Evolutionary conservation across 345 rosid species (phyloP), one percentile per base, ranked within the genome.

Genomic region (Lumnitzera littorea): DNA sequence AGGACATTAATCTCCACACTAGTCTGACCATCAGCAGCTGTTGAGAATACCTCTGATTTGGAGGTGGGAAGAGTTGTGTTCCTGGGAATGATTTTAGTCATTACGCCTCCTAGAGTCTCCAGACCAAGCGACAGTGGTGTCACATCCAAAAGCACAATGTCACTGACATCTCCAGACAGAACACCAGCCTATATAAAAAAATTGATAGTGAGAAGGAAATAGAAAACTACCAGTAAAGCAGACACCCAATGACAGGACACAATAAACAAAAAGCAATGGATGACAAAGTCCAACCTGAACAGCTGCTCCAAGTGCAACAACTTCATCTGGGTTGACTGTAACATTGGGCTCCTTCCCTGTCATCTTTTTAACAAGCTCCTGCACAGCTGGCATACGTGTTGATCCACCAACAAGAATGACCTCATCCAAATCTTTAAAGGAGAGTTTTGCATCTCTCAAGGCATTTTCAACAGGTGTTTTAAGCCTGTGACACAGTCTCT

Each of bases 21-120:
- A 16, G 99, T 94, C 73, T 94, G 99, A 31, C 99, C 99, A 64
- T 94, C 99, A 5, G 97, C 99, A 60, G 99, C 97, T 4, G 99
- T 94, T 14, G 99, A 94, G 69, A 94, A 94, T 48, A 94, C 99
- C 75, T 94, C 99, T 11, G 99, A 94, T 69, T 94, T 94, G 13
- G 99, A 94, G 15, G 99, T 90, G 31, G 99, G 99, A 52, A 94
- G 64, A 1, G 99, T 94, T 2, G 97, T 86, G 68, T 94, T 94
- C 69, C 99, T 86, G 2, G 96, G 89, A 55, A 94, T 94, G 58
- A 90, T 90, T 73, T 94, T 94, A 4, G 99, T 94, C 97, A 94
- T 94, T 14, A 94, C 99, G 31, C 99, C 96, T 49, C 99, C 99
- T 23, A 94, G 91, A 11, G 97, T 94, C 76, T 94, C 99, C 61